These are phyloP conservation scores for Beauveria sp. DNA, from an alignment of 2,329 filamentous ascomycete genomes.

Conservation along the genomic window DNA sequence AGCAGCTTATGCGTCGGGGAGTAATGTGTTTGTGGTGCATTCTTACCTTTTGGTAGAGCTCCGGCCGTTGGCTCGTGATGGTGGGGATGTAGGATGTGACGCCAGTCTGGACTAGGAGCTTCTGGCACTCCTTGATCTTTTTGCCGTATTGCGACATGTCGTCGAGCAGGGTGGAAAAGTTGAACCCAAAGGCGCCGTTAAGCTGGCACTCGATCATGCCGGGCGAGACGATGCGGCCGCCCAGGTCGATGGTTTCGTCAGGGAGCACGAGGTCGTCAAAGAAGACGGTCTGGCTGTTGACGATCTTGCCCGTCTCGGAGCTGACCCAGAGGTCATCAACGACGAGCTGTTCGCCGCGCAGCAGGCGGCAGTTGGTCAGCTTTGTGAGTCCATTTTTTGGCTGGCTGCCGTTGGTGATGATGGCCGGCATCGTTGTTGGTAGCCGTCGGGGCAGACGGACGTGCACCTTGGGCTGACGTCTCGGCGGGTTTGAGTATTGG, in stretches of 20 bases:
- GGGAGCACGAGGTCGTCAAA: constrained; percentile 63
- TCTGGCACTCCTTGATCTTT: constrained; percentile 64
- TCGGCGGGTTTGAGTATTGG: no score
- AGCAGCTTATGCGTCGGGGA: background rate
- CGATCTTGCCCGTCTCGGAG: constrained; percentile 70
- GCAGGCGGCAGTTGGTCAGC: constrained; percentile 78
- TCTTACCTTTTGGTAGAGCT: constrained; percentile 69
- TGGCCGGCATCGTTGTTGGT: constrained; percentile 38
- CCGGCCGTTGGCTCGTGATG: constrained; percentile 69
- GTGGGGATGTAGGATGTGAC: constrained; percentile 87
- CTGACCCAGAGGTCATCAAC: constrained; percentile 84
- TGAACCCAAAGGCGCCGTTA: constrained; percentile 88
- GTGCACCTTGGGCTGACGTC: no score
- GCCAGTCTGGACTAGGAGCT: constrained; percentile 64
- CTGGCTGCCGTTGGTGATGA: constrained; percentile 25
- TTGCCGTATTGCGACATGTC: constrained; percentile 63
- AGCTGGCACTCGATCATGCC: constrained; percentile 88
- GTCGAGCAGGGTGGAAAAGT: constrained; percentile 73
- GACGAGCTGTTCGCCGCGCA: constrained; percentile 61
- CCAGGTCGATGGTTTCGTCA: constrained; percentile 69
- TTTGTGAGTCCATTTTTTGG: constrained; percentile 61
- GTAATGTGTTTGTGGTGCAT: background rate
- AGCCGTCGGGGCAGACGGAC: background rate
- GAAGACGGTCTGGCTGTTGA: constrained; percentile 60
- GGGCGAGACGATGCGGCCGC: constrained; percentile 74